Evolutionary conservation across 129 eudicot species (phyloP), one percentile per base, ranked within the genome.

Genomic region (Tanacetum coccineum): DNA sequence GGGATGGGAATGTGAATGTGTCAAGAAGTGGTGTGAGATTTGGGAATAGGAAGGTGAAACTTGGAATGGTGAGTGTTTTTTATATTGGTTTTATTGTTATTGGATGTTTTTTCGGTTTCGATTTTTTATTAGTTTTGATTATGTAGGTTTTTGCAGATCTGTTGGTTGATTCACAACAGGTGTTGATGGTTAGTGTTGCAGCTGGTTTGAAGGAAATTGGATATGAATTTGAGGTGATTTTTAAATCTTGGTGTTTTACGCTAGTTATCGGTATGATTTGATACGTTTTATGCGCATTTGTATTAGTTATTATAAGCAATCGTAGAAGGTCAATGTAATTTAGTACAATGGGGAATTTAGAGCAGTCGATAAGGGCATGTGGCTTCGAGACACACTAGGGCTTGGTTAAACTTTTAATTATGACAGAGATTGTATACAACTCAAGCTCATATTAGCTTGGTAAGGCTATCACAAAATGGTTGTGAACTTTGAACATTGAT

Each of bases 101-200:
- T 68, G 9, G 6, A 10, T 15, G 22, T 50, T 22, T 40, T 36
- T 36, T 6, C 9, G 10, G 42, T 70, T 4, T 74, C 18, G 8
- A 8, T 19, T 18, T 63, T 68, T 49, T 55, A 63, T 71, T 49
- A 57, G 25, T 59, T 52, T 67, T 13, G 44, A 17, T 72, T 36
- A 18, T 83, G 65, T 78, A 94, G 99, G 98, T 86, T 45, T 94
- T 94, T 81, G 87, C 95, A 62, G 88, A 94, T 89, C 84, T 94
- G 66, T 78, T 73, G 71, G 82, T 81, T 73, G 95, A 87, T 79
- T 75, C 76, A 51, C 81, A 94, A 60, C 99, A 77, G 72, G 39
- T 77, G 64, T 54, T 77, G 71, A 77, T 70, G 81, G 67, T 77
- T 61, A 54, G 67, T 11, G 56, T 77, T 56, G 81, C 72, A 56